phyloP scores from a whole-genome alignment of 371 early-diverging fungal genomes.

The Capniomyces stellatus region DNA sequence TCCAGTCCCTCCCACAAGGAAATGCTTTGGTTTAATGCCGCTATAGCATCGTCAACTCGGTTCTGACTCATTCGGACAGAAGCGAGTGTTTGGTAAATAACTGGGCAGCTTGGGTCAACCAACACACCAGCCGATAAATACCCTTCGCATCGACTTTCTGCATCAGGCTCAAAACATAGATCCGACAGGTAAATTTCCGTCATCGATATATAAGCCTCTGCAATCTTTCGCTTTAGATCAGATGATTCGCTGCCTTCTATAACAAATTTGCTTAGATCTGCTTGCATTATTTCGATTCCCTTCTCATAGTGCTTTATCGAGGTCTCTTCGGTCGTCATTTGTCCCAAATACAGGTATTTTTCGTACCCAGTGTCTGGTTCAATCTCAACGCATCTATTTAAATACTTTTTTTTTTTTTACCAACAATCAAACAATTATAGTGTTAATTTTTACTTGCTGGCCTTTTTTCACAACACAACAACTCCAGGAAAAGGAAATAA shows the following conservation, averaged over 20 bases:
- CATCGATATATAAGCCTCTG: slow-evolving; percentile 78
- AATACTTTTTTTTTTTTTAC: slow-evolving; percentile 30
- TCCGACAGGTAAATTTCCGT: slow-evolving; percentile 92
- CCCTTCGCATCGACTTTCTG: slow-evolving; percentile 65
- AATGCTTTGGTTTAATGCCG: slow-evolving; percentile 43
- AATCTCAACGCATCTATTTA: slow-evolving; percentile 42
- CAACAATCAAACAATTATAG: slow-evolving; percentile 1
- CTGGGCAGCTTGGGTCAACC: slow-evolving; percentile 53
- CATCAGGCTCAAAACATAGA: slow-evolving; percentile 82
- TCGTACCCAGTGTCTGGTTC: slow-evolving; percentile 48
- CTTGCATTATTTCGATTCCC: slow-evolving; percentile 58
- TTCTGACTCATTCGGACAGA: slow-evolving; percentile 78
- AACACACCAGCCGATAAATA: slow-evolving; percentile 45
- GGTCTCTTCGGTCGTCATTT: slow-evolving; percentile 57
- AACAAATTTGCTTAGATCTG: slow-evolving; percentile 19
- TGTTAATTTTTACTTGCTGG: not conserved
- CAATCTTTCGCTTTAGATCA: slow-evolving; percentile 39
- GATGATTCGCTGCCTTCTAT: slow-evolving; percentile 21
- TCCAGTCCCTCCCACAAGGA: slow-evolving; percentile 59
- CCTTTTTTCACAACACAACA: too few species aligned
- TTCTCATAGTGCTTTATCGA: slow-evolving; percentile 57
- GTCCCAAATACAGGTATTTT: slow-evolving; percentile 82
- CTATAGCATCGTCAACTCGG: slow-evolving; percentile 59
- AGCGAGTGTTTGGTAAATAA: slow-evolving; percentile 74
- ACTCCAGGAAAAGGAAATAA: not conserved